Evolutionary conservation across 2,329 filamentous ascomycete species (phyloP).

Genomic region (Ceratocystis cubensis): DNA sequence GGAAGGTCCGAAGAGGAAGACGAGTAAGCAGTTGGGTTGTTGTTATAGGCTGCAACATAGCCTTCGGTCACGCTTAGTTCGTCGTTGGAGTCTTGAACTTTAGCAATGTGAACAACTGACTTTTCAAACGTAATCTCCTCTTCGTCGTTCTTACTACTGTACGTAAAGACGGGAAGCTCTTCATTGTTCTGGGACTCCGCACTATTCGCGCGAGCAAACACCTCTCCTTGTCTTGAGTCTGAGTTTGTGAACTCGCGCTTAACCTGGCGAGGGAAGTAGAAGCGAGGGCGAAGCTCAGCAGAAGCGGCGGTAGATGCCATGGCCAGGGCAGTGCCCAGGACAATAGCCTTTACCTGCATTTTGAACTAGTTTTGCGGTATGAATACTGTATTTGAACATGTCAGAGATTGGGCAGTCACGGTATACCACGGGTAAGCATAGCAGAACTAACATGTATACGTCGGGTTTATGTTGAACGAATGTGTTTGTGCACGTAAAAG

Average conservation of each 20-base stretch:
- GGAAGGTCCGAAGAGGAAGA: neutral
- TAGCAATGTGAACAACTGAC: neutral
- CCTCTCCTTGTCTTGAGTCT: constrained; percentile 29
- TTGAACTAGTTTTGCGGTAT: constrained; percentile 23
- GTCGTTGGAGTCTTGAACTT: neutral
- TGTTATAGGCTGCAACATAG: neutral
- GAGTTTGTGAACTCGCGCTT: constrained; percentile 39
- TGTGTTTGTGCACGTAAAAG: constrained; percentile 42
- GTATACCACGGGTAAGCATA: too few species aligned
- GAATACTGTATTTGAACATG: neutral
- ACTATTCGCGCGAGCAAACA: constrained; percentile 23
- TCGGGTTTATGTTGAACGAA: constrained; percentile 42
- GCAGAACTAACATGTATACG: constrained; percentile 25
- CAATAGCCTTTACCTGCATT: constrained; percentile 39
- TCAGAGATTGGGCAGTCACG: neutral
- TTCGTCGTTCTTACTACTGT: constrained; percentile 5
- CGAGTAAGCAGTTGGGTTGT: neutral
- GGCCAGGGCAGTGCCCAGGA: constrained; percentile 37
- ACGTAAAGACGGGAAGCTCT: neutral
- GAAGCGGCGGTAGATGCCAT: constrained; percentile 35
- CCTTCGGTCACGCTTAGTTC: neutral
- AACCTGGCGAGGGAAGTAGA: constrained; percentile 46
- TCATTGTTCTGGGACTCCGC: neutral
- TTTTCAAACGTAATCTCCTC: constrained; percentile 11
- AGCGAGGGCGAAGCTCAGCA: constrained; percentile 37